Evolutionary conservation across 768 basidiomycete species (phyloP).

Genomic region (Zangia roseola): DNA sequence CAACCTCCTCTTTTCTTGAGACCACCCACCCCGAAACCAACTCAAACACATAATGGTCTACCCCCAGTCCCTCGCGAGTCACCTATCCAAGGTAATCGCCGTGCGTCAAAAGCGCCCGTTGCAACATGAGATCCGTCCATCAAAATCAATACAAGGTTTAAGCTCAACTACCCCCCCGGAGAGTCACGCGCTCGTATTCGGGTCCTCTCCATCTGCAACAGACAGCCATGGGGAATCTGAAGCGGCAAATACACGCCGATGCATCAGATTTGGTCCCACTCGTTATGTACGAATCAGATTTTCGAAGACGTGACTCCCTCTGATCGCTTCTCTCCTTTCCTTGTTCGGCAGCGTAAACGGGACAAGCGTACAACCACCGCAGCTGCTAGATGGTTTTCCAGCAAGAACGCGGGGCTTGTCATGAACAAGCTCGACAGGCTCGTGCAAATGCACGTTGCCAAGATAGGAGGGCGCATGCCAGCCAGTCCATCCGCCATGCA

Average conservation of each 20-base stretch:
- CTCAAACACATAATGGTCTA: slow-evolving; percentile 18
- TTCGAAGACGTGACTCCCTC: not conserved
- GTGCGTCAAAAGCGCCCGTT: slow-evolving; percentile 17
- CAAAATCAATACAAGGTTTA: slow-evolving; percentile 18
- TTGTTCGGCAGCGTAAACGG: slow-evolving; percentile 16
- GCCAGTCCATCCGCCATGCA: slow-evolving; percentile 21
- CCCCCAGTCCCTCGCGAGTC: slow-evolving; percentile 16
- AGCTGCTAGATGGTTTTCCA: slow-evolving; percentile 1
- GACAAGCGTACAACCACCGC: slow-evolving; percentile 7
- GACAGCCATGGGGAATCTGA: not conserved
- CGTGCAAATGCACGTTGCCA: slow-evolving; percentile 19
- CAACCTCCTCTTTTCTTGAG: not conserved
- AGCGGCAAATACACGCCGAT: slow-evolving; percentile 1
- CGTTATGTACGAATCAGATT: not conserved
- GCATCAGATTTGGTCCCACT: slow-evolving; percentile 10
- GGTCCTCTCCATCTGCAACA: slow-evolving; percentile 3
- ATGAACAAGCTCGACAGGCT: slow-evolving; percentile 21
- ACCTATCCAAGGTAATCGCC: slow-evolving; percentile 23
- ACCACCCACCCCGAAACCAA: not conserved
- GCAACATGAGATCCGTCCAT: slow-evolving; percentile 1
- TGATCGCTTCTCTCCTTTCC: not conserved
- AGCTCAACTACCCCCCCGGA: slow-evolving; percentile 4
- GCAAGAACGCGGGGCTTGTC: slow-evolving; percentile 16
- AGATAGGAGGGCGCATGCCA: slow-evolving; percentile 6
- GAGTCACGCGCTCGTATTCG: slow-evolving; percentile 10